Evolutionary conservation across 2,329 filamentous ascomycete species (phyloP), one percentile per base, ranked within the genome.

Genomic region (Coleophoma cylindrospora): DNA sequence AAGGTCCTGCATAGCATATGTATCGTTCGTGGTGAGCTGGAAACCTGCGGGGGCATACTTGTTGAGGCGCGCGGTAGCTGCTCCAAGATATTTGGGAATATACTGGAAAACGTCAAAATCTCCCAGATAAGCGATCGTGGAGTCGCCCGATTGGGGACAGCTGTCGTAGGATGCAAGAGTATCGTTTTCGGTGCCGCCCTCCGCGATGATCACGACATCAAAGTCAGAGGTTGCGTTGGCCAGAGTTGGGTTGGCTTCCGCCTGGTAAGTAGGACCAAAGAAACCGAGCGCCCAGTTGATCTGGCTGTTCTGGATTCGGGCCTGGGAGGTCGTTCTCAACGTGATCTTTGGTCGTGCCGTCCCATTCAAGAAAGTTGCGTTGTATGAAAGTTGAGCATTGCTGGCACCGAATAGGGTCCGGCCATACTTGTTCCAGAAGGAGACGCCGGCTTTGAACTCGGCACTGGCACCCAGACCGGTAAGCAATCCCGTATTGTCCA

Each of bases 351-450:
- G 66, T 8, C 75, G 67, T 8, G 67, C 66, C 14, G 73, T 77
- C 11, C 73, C 72, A 50, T 76, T 74, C 27, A 67, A 57, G 50
- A 65, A 75, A 43, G 60, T 68, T 13, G 68, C 61, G 55, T 74
- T 71, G 66, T 79, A 82, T 2, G 69, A 63, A 1, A 76, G 55
- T 54, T 78, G 74, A 8, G 70, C 75, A 4, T 64, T 56, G 9
- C 67, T 66, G 1, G 77, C 73, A 49, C 77, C 74, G 61, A 74
- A 81, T 32, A 81, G 60, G 4, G 71, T 71, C 22, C 78, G 67
- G 4, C 79, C 79, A 52, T 81, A 81, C 37, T 69, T 67, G 56
- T 74, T 73, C 76, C 76, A 80, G 60, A 79, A 80, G 12, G 67
- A 62, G 6, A 75, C 72, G 10, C 77, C 78, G 10, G 71, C 62